phyloP scores from a whole-genome alignment of 768 basidiomycete genomes.

The Kwoniella sp. region DNA sequence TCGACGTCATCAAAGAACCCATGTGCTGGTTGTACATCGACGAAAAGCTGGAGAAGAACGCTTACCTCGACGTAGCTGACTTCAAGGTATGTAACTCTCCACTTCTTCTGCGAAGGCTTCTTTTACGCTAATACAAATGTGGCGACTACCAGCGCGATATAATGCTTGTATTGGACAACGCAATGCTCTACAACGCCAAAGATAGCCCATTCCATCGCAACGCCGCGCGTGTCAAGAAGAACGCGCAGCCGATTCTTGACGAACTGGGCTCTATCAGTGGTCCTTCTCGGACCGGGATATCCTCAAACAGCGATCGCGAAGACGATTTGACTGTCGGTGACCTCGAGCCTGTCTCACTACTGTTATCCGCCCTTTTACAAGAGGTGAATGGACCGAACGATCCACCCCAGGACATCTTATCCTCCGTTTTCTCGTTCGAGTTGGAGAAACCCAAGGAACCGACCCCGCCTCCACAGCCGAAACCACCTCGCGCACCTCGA shows the following conservation, averaged over 20 bases:
- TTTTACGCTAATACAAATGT: conserved; percentile 19
- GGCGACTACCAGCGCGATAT: conserved; percentile 62
- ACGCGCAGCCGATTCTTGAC: conserved; percentile 60
- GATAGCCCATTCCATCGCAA: conserved; percentile 71
- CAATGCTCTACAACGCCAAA: conserved; percentile 76
- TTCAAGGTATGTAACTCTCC: conserved; percentile 61
- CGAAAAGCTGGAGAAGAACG: conserved; percentile 78
- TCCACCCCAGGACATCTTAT: conserved; percentile 62
- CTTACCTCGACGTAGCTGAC: conserved; percentile 68
- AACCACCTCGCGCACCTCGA: conserved; percentile 19
- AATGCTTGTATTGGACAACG: conserved; percentile 85
- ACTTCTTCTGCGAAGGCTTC: too few species aligned
- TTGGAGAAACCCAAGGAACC: conserved; percentile 66
- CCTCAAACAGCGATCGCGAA: conserved; percentile 58
- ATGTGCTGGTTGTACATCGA: conserved; percentile 92
- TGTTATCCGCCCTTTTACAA: conserved; percentile 64
- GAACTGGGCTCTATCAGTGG: conserved; percentile 40
- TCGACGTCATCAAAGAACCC: conserved; percentile 81
- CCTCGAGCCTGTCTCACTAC: conserved; percentile 69
- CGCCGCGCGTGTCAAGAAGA: conserved; percentile 66
- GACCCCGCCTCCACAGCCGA: conserved; percentile 62
- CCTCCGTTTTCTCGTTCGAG: conserved; percentile 70
- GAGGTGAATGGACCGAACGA: conserved; percentile 59
- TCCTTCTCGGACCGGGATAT: not conserved
- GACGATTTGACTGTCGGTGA: conserved; percentile 61